A percentile compares a stretch with the other conserved stretches of the same genome.
Evolutionary conservation across 1,139 yeast genomes (phyloP).

Genomic region (Yarrowia galli): DNA sequence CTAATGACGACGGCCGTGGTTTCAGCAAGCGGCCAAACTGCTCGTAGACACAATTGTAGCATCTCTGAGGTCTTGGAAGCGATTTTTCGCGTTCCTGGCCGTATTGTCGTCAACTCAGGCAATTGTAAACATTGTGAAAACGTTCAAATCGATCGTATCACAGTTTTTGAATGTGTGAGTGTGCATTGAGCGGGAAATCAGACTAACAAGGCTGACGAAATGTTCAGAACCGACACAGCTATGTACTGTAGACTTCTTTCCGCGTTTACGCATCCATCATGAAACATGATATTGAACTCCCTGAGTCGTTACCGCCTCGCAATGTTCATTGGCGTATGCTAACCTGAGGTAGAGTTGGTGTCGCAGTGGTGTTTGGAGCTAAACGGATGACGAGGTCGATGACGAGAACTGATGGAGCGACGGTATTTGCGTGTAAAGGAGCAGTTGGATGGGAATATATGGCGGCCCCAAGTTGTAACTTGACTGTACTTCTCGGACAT

Average conservation of each 20-base stretch:
- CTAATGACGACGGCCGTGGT: background rate
- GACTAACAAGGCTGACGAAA: background rate
- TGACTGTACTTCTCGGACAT: no score
- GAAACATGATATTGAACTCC: background rate
- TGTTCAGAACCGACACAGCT: background rate
- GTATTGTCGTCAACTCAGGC: no score
- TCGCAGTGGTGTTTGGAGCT: slow-evolving; percentile 9
- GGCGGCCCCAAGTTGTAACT: no score
- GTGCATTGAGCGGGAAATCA: no score
- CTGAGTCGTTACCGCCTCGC: background rate
- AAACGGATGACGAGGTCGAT: background rate
- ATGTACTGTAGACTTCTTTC: background rate
- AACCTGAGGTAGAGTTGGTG: slow-evolving; percentile 26
- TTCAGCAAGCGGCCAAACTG: background rate
- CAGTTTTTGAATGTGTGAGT: no score
- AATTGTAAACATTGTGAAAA: no score
- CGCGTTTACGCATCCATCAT: background rate
- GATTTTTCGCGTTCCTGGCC: no score
- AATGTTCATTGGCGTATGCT: slow-evolving; percentile 7
- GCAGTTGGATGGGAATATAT: no score
- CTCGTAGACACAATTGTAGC: background rate
- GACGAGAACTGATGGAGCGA: background rate
- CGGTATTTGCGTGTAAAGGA: no score
- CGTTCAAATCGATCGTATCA: no score
- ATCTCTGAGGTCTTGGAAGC: background rate